Base-by-base conservation (phyloP, 768 basidiomycete species). In the Suillus spraguei region DNA sequence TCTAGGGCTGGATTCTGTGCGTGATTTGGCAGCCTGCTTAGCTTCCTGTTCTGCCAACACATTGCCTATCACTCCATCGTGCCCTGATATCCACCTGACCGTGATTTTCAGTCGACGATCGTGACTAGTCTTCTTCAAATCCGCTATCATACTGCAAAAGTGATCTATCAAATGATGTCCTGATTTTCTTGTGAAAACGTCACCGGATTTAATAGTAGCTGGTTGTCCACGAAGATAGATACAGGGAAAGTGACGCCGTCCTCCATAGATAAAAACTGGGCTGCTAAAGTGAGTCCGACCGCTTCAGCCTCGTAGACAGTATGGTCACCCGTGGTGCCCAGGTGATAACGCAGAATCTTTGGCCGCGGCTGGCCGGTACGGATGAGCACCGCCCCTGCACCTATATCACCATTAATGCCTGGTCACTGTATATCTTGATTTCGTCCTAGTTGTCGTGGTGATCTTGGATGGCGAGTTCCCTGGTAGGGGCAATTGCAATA, bases 281-380 rank as follows among this genome's bases (percentile, higher is more conserved):
- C 20, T 0, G 62, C 74, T 6, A 73, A 24, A 0, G 59, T 38
- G 6, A 64, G 58, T 1, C 72, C 72, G 1, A 72, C 64, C 0
- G 65, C 65, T 36, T 77, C 75, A 0, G 66, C 69, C 35, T 74
- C 71, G 33, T 65, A 73, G 0, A 73, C 73, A 0, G 70, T 72
- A 53, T 76, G 73, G 1, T 70, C 20, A 4, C 22, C 5, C 0
- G n/a, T n/a, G n/a, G n/a, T n/a, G n/a, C n/a, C n/a, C n/a, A n/a
- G n/a, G n/a, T n/a, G n/a, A n/a, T n/a, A n/a, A n/a, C n/a, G n/a
- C n/a, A n/a, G n/a, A n/a, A n/a, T n/a, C n/a, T n/a, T n/a, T n/a
- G n/a, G n/a, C n/a, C n/a, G n/a, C n/a, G n/a, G n/a, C n/a, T n/a
- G n/a, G n/a, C n/a, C n/a, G n/a, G n/a, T n/a, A n/a, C n/a, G n/a